Conservation (phyloP, 78 protist genomes). For the Isochrysis galbana region DNA sequence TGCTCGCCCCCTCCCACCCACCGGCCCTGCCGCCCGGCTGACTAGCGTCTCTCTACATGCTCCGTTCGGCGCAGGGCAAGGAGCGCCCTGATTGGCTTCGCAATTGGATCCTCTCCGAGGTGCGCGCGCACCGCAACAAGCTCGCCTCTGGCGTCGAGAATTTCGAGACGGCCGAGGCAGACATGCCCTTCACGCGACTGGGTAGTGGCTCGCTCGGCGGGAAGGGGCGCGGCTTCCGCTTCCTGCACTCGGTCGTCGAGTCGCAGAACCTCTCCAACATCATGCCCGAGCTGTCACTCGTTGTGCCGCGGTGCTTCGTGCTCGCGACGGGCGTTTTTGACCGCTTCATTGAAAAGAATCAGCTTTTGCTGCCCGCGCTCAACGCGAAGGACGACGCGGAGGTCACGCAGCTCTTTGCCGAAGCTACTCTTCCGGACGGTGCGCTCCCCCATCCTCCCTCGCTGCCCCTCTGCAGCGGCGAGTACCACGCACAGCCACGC, state of each 20-base stretch:
- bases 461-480: too few relatives aligned
- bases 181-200: neutral
- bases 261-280: neutral
- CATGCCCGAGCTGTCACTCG: neutral
- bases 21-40: neutral
- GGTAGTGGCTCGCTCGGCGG: constrained; percentile 6
- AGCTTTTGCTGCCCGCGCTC: neutral
- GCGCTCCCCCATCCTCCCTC: too few relatives aligned
- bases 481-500: too few relatives aligned
- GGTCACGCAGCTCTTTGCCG: neutral
- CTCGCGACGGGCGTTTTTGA: neutral
- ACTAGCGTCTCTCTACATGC: neutral
- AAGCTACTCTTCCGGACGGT: neutral
- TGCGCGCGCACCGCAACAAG: constrained; percentile 5
- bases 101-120: neutral
- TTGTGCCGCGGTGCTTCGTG: neutral
- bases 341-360: neutral
- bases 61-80: neutral
- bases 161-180: neutral
- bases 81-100: neutral
- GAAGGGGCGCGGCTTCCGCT: constrained; percentile 15
- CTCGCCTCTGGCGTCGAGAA: neutral
- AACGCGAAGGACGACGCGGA: neutral
- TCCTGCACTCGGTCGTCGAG: neutral
- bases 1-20: neutral